These are phyloP conservation scores for Scenedesmus sp. DNA, from an alignment of 163 green algal species.

Conservation along the genomic window DNA sequence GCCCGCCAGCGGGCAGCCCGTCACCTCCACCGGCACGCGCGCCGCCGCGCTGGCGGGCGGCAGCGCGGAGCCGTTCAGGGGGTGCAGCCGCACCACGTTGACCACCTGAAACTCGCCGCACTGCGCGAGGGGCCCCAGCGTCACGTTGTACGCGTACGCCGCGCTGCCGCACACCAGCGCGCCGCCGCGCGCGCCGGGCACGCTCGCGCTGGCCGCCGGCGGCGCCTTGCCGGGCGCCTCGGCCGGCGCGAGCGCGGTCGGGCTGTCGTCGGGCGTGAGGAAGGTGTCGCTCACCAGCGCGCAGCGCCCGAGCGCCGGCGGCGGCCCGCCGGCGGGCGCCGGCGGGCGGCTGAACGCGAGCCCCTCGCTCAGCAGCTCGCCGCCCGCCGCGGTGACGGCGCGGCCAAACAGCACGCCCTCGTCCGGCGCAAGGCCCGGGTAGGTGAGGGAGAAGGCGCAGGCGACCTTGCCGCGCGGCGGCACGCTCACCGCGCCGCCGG, in stretches of 20 bases:
- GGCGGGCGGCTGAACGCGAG: neutral
- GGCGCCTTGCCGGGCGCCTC: slow-evolving; percentile 23
- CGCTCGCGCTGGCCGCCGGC: neutral
- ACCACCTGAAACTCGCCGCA: slow-evolving; percentile 34
- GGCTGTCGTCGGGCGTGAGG: neutral
- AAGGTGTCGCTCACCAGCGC: slow-evolving; percentile 38
- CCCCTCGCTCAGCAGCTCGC: neutral
- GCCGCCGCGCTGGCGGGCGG: neutral
- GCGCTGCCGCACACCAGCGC: slow-evolving; percentile 22
- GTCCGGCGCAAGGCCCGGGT: neutral
- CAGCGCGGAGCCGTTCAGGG: slow-evolving; percentile 13
- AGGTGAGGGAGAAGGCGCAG: slow-evolving; percentile 20
- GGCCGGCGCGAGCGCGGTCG: neutral
- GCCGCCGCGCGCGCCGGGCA: neutral
- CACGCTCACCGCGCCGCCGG: neutral
- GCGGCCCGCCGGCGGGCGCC: neutral
- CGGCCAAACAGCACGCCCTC: slow-evolving; percentile 10
- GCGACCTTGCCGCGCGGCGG: slow-evolving; percentile 7
- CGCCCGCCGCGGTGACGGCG: slow-evolving; percentile 5
- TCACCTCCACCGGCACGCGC: slow-evolving; percentile 1
- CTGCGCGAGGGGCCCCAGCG: slow-evolving; percentile 6
- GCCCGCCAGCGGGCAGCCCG: neutral
- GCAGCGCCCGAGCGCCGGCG: slow-evolving; percentile 14
- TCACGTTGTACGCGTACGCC: slow-evolving; percentile 1
- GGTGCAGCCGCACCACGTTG: slow-evolving; percentile 11